These are phyloP conservation scores for Xylaria sp. DNA, from an alignment of 2,329 filamentous ascomycete species.

Conservation along the genomic window DNA sequence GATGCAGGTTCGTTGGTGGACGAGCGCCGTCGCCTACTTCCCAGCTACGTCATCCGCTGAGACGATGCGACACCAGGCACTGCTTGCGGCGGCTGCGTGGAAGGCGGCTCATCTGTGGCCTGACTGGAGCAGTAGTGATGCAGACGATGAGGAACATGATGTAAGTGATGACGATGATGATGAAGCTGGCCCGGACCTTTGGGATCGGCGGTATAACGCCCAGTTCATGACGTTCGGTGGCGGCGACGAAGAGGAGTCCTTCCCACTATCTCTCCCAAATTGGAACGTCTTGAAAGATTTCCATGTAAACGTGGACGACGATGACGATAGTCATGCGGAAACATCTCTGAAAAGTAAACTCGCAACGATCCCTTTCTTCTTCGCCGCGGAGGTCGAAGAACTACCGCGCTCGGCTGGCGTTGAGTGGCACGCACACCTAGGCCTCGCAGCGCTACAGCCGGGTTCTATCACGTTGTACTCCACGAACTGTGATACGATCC, in stretches of 20 bases:
- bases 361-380: constrained; percentile 69
- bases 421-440: constrained; percentile 83
- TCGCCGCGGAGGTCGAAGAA: constrained; percentile 78
- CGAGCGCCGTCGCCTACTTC: constrained; percentile 79
- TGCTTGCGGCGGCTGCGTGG: constrained; percentile 61
- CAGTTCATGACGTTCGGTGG: constrained; percentile 56
- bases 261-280: constrained; percentile 58
- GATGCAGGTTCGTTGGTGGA: constrained; percentile 78
- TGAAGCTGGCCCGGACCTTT: constrained; percentile 68
- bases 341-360: constrained; percentile 38
- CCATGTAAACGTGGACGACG: constrained; percentile 42
- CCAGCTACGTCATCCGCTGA: constrained; percentile 50
- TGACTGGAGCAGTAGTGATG: constrained; percentile 1
- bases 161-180: constrained; percentile 60
- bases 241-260: constrained; percentile 38
- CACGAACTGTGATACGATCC: neutral
- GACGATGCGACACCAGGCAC: constrained; percentile 49
- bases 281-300: constrained; percentile 57
- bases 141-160: constrained; percentile 41
- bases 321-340: constrained; percentile 43
- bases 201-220: constrained; percentile 71
- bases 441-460: constrained; percentile 56
- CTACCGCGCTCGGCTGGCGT: constrained; percentile 78
- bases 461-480: constrained; percentile 41
- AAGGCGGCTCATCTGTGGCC: constrained; percentile 52